Conservation (phyloP, 768 basidiomycete species). For the Suillus clintonianus region DNA sequence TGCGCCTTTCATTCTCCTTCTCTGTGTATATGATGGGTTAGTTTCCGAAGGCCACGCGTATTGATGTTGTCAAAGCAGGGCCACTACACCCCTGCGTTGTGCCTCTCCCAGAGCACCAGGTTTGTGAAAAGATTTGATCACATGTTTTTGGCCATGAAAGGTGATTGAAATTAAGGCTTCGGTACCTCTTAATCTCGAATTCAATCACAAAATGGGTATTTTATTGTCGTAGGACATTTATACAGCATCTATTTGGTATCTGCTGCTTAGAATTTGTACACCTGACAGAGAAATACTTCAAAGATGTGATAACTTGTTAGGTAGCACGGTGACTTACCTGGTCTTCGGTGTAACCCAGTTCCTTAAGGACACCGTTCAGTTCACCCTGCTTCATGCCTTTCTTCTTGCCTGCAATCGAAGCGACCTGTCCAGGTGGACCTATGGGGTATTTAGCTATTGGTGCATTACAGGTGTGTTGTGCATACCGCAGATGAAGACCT, state of each 20-base stretch:
- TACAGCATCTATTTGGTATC: neutral
- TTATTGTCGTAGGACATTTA: neutral
- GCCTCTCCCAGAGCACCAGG: too few relatives aligned
- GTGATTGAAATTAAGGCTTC: neutral
- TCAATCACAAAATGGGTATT: neutral
- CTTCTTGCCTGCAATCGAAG: constrained; percentile 87
- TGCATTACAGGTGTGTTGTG: constrained; percentile 3
- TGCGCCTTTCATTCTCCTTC: neutral
- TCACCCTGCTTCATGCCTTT: constrained; percentile 85
- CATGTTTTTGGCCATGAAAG: neutral
- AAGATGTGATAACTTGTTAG: neutral
- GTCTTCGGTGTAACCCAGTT: constrained; percentile 80
- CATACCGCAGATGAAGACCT: constrained; percentile 88
- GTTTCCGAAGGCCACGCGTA: too few relatives aligned
- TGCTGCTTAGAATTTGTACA: constrained; percentile 41
- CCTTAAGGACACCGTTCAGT: constrained; percentile 80
- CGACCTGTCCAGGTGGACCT: constrained; percentile 88
- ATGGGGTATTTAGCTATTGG: constrained; percentile 5
- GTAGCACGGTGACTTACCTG: constrained; percentile 55
- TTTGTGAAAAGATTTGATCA: neutral
- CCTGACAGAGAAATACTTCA: constrained; percentile 23
- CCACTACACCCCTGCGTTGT: too few relatives aligned
- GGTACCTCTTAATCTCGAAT: neutral
- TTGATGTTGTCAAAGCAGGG: too few relatives aligned
- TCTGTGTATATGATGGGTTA: too few relatives aligned